Percentiles rank a stretch among this genome's conserved stretches.
phyloP scores from a whole-genome alignment of 148 eudicot species.

The Silene conica region DNA sequence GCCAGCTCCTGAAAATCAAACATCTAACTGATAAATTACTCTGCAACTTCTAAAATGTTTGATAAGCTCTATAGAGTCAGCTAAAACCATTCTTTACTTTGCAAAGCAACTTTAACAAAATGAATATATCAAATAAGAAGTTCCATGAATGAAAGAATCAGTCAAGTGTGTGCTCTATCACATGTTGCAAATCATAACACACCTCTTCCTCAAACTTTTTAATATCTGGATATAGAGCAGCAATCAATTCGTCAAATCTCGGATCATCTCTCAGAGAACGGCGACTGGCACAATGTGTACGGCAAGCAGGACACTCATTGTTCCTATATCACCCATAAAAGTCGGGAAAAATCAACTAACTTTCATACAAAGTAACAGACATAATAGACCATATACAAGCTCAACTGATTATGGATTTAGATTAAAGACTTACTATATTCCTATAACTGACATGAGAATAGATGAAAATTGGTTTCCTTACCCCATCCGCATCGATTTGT shows the following conservation, averaged over 20 bases:
- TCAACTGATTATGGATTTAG: not conserved
- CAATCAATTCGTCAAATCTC: conserved; percentile 39
- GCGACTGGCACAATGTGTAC: conserved; percentile 57
- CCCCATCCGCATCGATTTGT: conserved; percentile 93
- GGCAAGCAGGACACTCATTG: conserved; percentile 60
- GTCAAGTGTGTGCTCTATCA: not conserved
- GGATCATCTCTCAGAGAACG: conserved; percentile 62
- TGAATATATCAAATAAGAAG: not conserved
- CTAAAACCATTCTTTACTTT: not conserved
- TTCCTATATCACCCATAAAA: conserved; percentile 30
- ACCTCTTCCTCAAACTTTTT: conserved; percentile 48
- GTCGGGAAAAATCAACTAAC: not conserved
- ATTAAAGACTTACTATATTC: not conserved
- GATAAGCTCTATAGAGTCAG: not conserved
- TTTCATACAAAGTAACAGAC: not conserved
- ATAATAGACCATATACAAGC: not conserved
- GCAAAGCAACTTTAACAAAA: not conserved
- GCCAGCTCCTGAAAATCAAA: conserved; percentile 44
- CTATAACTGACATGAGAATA: not conserved
- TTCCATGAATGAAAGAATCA: not conserved
- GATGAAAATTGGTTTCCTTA: conserved; percentile 21
- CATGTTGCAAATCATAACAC: conserved; percentile 3
- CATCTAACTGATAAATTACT: conserved; percentile 1
- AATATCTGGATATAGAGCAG: conserved; percentile 45
- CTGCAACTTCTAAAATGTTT: not conserved